Conservation (phyloP, 2,329 filamentous ascomycete species). For the Sordariomycetes sp. region DNA sequence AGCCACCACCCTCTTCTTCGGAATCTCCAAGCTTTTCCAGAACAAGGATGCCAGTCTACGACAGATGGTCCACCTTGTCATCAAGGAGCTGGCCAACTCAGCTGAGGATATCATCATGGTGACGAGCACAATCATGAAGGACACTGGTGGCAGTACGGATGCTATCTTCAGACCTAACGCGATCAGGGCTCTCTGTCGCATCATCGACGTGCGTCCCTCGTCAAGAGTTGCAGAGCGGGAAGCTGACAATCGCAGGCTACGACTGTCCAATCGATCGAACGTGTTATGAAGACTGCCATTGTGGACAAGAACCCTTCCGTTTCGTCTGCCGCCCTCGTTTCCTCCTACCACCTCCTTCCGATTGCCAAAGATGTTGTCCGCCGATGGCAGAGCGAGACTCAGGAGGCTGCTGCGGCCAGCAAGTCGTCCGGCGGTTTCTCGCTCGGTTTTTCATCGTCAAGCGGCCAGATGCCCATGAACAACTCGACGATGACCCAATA, state of each 20-base stretch:
- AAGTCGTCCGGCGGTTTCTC: constrained; percentile 89
- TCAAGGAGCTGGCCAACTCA: constrained; percentile 93
- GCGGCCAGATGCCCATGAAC: constrained; percentile 67
- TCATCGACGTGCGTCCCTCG: constrained; percentile 89
- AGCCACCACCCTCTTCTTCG: constrained; percentile 96
- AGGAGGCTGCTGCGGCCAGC: constrained; percentile 83
- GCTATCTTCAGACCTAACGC: constrained; percentile 92
- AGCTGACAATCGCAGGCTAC: constrained; percentile 59
- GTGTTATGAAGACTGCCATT: constrained; percentile 97
- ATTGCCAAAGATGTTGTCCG: constrained; percentile 92
- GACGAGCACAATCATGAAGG: constrained; percentile 99
- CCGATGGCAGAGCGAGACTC: constrained; percentile 97
- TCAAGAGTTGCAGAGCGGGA: too few relatives aligned
- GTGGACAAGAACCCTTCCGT: constrained; percentile 98
- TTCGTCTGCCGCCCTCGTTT: constrained; percentile 89
- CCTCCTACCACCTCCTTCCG: constrained; percentile 93
- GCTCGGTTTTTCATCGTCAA: constrained; percentile 80
- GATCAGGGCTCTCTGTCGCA: constrained; percentile 88
- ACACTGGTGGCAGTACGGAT: constrained; percentile 91
- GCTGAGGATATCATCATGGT: constrained; percentile 99
- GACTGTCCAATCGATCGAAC: constrained; percentile 94
- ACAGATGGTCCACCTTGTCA: constrained; percentile 97
- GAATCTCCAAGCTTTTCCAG: constrained; percentile 95
- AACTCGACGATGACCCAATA: constrained; percentile 98
- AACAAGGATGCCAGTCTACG: constrained; percentile 97